A percentile compares a stretch with the other conserved stretches of the same genome.
Evolutionary conservation across 345 rosid genomes (phyloP).

Genomic region (Lepidium didymum): DNA sequence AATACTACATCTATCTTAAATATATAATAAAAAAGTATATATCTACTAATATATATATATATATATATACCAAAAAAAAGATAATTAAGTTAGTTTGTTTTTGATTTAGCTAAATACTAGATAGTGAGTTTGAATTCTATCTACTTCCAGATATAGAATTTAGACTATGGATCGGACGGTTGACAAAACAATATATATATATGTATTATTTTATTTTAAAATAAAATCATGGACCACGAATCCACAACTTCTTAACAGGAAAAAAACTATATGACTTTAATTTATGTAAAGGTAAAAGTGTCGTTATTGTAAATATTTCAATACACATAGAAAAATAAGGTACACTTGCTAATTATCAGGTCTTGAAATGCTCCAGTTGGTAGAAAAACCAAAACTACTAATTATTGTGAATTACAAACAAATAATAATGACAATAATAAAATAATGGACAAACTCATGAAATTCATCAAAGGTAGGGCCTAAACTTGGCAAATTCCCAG

Average conservation of each 20-base stretch:
- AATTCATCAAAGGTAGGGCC: conserved; percentile 20
- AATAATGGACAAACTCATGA: conserved; percentile 4
- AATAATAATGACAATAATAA: background rate
- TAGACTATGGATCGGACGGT: no score
- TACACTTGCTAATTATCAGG: background rate
- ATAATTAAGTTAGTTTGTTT: no score
- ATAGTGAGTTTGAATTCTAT: no score
- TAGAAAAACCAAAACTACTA: background rate
- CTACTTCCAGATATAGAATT: no score
- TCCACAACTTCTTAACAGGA: background rate
- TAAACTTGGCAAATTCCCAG: conserved; percentile 15
- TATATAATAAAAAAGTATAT: background rate
- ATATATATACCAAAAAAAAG: no score
- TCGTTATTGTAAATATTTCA: background rate
- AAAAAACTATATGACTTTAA: background rate
- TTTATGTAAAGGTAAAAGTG: background rate
- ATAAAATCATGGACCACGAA: conserved; percentile 3
- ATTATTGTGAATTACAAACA: background rate
- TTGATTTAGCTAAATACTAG: no score
- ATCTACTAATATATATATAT: background rate
- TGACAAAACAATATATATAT: background rate
- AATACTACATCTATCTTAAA: background rate
- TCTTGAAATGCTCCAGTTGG: background rate
- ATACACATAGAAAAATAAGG: background rate
- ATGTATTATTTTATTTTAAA: background rate